Percentiles rank a stretch among this genome's conserved stretches.
Conservation (phyloP, 192 early-diverging fungal genomes). For the Coemansia sp. region DNA sequence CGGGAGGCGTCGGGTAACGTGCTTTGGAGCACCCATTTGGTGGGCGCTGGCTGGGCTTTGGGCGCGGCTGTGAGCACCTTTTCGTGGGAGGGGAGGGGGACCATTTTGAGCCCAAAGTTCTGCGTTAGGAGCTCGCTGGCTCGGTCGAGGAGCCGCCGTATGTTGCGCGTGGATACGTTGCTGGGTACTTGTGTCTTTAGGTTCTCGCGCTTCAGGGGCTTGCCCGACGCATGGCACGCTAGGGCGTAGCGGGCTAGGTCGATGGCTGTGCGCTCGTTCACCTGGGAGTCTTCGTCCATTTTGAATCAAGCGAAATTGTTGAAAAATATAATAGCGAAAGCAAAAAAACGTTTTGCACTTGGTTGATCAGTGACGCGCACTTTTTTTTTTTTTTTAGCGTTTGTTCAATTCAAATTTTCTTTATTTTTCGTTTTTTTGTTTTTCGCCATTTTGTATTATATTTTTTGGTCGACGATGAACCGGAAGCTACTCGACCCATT, state of each 20-base stretch:
- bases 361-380: background rate
- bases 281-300: constrained; percentile 11
- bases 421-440: background rate
- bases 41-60: background rate
- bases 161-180: constrained; percentile 2
- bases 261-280: constrained; percentile 22
- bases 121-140: constrained; percentile 31
- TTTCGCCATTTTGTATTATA: background rate
- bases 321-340: background rate
- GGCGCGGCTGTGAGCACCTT: constrained; percentile 6
- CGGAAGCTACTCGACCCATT: constrained; percentile 68
- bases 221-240: constrained; percentile 37
- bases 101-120: constrained; percentile 37
- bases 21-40: constrained; percentile 48
- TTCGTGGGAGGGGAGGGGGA: constrained; percentile 36
- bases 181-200: constrained; percentile 16
- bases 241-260: constrained; percentile 44
- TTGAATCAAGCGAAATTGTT: background rate
- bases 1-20: constrained; percentile 28
- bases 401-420: background rate
- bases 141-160: constrained; percentile 15
- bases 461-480: constrained; percentile 40
- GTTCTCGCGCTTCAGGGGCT: constrained; percentile 34
- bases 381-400: too few species aligned
- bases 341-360: background rate